Evolutionary conservation across 1,284 basidiomycete genomes (phyloP).

Genomic region (Peniophora sp.): DNA sequence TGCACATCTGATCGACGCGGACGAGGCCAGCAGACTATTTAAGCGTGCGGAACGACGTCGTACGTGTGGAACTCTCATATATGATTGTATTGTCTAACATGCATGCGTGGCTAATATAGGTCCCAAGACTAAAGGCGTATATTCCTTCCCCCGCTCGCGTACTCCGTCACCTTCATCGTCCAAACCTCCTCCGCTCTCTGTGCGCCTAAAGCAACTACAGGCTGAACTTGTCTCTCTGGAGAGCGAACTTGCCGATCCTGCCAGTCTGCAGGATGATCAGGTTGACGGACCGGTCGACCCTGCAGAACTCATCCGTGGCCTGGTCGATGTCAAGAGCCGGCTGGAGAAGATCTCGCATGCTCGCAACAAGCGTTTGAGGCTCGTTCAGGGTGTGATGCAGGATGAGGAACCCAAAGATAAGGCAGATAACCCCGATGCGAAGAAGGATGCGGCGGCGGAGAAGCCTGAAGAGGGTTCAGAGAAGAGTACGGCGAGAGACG

Average conservation of each 20-base stretch:
- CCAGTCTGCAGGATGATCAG: conserved; percentile 46
- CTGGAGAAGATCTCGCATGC: conserved; percentile 59
- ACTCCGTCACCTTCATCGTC: conserved; percentile 30
- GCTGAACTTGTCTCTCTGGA: conserved; percentile 61
- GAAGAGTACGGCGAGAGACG: conserved; percentile 18
- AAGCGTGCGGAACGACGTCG: conserved; percentile 59
- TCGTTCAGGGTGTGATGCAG: conserved; percentile 58
- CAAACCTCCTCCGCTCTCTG: conserved; percentile 44
- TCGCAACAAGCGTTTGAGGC: conserved; percentile 54
- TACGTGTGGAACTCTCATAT: conserved; percentile 12
- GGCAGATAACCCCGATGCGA: conserved; percentile 7
- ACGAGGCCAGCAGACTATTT: conserved; percentile 62
- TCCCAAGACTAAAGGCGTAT: conserved; percentile 43
- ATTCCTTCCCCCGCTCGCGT: conserved; percentile 62
- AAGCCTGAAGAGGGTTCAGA: neutral
- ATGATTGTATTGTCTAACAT: conserved; percentile 1
- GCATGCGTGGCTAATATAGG: conserved; percentile 18
- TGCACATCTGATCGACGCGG: conserved; percentile 38
- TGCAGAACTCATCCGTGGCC: conserved; percentile 65
- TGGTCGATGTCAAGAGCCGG: conserved; percentile 64
- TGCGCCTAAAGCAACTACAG: conserved; percentile 55
- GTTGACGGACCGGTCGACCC: conserved; percentile 59
- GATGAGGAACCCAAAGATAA: conserved; percentile 20
- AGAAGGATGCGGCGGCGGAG: conserved; percentile 12
- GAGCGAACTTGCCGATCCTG: conserved; percentile 60